A percentile compares a stretch with the other conserved stretches of the same genome.
Evolutionary conservation across 192 early-diverging fungal species (phyloP).

Genomic region (Dissophora ornata): DNA sequence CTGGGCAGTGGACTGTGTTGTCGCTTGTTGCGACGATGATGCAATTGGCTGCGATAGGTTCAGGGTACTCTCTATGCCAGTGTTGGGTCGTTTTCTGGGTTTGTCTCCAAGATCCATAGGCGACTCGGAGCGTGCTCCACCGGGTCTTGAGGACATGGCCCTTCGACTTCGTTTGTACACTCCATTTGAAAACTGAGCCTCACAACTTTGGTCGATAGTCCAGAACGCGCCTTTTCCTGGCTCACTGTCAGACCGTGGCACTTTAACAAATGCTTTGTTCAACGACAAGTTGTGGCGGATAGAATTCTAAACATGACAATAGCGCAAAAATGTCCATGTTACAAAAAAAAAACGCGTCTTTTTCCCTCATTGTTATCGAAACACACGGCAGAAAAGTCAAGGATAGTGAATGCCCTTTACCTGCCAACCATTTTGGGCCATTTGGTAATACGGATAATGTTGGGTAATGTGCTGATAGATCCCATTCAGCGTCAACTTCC

Average conservation of each 20-base stretch:
- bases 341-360: no score
- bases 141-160: slow-evolving; percentile 45
- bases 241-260: slow-evolving; percentile 85
- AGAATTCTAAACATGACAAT: slow-evolving; percentile 76
- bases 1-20: not conserved
- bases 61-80: slow-evolving; percentile 11
- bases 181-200: slow-evolving; percentile 76
- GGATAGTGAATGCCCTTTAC: no score
- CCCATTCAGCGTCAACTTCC: slow-evolving; percentile 86
- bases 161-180: slow-evolving; percentile 75
- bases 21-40: not conserved
- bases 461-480: slow-evolving; percentile 89
- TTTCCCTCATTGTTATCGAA: no score
- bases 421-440: slow-evolving; percentile 93
- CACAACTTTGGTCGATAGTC: slow-evolving; percentile 83
- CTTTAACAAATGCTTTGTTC: slow-evolving; percentile 93
- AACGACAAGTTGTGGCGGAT: slow-evolving; percentile 97
- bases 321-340: no score
- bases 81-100: slow-evolving; percentile 41
- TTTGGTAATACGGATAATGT: slow-evolving; percentile 88
- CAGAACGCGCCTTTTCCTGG: slow-evolving; percentile 96
- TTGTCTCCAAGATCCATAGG: slow-evolving; percentile 32
- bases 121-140: slow-evolving; percentile 35
- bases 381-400: slow-evolving; percentile 1
- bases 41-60: not conserved